phyloP scores from a whole-genome alignment of 2,329 filamentous ascomycete genomes.

The Alternaria atra region DNA sequence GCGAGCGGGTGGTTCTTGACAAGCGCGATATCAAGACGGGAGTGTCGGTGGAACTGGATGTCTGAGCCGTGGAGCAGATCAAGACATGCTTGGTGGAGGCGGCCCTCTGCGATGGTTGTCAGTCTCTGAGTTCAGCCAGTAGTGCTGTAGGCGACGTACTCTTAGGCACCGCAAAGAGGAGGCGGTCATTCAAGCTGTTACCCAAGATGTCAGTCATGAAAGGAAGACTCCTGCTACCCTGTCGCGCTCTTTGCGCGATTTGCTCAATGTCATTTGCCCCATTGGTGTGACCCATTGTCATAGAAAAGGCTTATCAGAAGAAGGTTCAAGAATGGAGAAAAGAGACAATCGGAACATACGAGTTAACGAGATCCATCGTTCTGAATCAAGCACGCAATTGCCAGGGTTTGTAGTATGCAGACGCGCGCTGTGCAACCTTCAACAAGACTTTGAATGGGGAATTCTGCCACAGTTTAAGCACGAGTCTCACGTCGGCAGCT shows the following conservation, averaged over 20 bases:
- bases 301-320: conserved; percentile 7
- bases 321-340: conserved; percentile 13
- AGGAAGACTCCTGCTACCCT: conserved; percentile 46
- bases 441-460: conserved; percentile 21
- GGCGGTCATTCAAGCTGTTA: conserved; percentile 85
- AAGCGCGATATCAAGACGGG: conserved; percentile 93
- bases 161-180: conserved; percentile 98
- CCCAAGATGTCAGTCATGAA: conserved; percentile 52
- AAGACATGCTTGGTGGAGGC: conserved; percentile 85
- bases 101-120: conserved; percentile 73
- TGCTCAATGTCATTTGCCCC: conserved; percentile 32
- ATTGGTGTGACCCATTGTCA: conserved; percentile 34
- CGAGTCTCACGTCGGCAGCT: conserved; percentile 35
- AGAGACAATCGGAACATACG: conserved; percentile 40
- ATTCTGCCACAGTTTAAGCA: conserved; percentile 26
- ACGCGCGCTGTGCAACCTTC: conserved; percentile 16
- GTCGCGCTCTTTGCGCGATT: conserved; percentile 35
- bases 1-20: conserved; percentile 97
- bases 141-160: conserved; percentile 67
- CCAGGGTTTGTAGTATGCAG: conserved; percentile 29
- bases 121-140: conserved; percentile 5
- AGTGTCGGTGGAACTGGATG: conserved; percentile 95
- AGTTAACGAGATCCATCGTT: conserved; percentile 54
- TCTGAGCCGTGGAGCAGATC: conserved; percentile 93
- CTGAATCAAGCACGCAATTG: conserved; percentile 37